Evolutionary conservation across 805 yeast species (phyloP).

Genomic region (Starmerella scarabaei): DNA sequence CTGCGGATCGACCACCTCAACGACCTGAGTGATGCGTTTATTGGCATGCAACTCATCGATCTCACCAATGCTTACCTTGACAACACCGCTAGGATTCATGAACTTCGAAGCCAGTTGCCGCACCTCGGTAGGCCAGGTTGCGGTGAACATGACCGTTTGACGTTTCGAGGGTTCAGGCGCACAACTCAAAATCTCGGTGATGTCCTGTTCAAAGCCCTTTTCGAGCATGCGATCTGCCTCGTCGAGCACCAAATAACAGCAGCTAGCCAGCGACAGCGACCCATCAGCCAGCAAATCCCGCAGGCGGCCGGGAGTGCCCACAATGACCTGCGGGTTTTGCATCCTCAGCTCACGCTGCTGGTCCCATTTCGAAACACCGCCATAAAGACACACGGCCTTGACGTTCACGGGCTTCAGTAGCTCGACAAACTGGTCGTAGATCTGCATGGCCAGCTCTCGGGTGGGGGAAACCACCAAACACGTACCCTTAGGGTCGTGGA

Average conservation of each 20-base stretch:
- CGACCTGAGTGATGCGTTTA: slow-evolving; percentile 83
- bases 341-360: slow-evolving; percentile 51
- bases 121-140: slow-evolving; percentile 99
- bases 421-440: slow-evolving; percentile 83
- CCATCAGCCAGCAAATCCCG: slow-evolving; percentile 86
- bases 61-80: slow-evolving; percentile 84
- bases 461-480: slow-evolving; percentile 91
- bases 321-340: slow-evolving; percentile 58
- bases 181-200: slow-evolving; percentile 65
- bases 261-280: slow-evolving; percentile 55
- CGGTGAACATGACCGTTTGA: slow-evolving; percentile 97
- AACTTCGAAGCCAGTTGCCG: slow-evolving; percentile 78
- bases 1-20: slow-evolving; percentile 77
- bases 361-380: slow-evolving; percentile 94
- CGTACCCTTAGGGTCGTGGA: slow-evolving; percentile 35
- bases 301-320: slow-evolving; percentile 97
- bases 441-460: slow-evolving; percentile 93
- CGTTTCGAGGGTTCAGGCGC: slow-evolving; percentile 35
- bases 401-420: slow-evolving; percentile 47
- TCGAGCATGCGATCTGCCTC: slow-evolving; percentile 99
- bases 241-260: slow-evolving; percentile 70
- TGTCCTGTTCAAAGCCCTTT: slow-evolving; percentile 95
- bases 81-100: slow-evolving; percentile 56
- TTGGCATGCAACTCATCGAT: slow-evolving; percentile 90
- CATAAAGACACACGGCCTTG: slow-evolving; percentile 75